A percentile compares a stretch with the other conserved stretches of the same genome.
Conservation (phyloP, 768 basidiomycete genomes). For the Boletus tylopilopsis region DNA sequence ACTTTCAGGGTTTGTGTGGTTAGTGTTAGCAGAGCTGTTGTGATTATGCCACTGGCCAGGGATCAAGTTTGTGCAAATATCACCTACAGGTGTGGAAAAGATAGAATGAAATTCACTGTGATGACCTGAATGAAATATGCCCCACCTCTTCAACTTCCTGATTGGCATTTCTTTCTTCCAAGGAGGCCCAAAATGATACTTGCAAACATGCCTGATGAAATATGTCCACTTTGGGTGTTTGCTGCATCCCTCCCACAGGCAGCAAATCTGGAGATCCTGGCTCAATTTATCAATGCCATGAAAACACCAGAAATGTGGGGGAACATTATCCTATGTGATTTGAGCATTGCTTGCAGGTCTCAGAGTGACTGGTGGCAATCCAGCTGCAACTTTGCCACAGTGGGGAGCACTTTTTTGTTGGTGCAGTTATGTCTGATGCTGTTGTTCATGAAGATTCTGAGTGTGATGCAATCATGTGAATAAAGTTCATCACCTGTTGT, state of each 20-base stretch:
- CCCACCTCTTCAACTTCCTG: background rate
- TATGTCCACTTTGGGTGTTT: background rate
- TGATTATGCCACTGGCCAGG: slow-evolving; percentile 95
- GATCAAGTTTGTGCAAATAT: slow-evolving; percentile 85
- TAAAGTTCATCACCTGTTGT: too few species aligned
- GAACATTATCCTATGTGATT: background rate
- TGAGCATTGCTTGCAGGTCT: too few species aligned
- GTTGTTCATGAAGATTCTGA: too few species aligned
- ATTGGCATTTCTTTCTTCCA: background rate
- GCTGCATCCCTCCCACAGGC: slow-evolving; percentile 1
- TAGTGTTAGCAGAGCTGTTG: slow-evolving; percentile 67
- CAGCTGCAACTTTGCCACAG: too few species aligned
- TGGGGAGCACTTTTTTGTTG: too few species aligned
- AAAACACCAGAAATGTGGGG: background rate
- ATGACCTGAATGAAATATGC: too few species aligned
- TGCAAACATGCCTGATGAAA: slow-evolving; percentile 5
- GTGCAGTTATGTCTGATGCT: too few species aligned
- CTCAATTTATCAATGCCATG: background rate
- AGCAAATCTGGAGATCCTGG: background rate
- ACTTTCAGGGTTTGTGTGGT: slow-evolving; percentile 93
- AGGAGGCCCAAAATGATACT: background rate
- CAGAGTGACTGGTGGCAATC: too few species aligned
- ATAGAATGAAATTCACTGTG: too few species aligned
- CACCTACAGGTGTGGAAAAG: too few species aligned
- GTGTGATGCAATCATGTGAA: too few species aligned